phyloP scores from a whole-genome alignment of 176 grass and related monocot species.

The Oryza coarctata region DNA sequence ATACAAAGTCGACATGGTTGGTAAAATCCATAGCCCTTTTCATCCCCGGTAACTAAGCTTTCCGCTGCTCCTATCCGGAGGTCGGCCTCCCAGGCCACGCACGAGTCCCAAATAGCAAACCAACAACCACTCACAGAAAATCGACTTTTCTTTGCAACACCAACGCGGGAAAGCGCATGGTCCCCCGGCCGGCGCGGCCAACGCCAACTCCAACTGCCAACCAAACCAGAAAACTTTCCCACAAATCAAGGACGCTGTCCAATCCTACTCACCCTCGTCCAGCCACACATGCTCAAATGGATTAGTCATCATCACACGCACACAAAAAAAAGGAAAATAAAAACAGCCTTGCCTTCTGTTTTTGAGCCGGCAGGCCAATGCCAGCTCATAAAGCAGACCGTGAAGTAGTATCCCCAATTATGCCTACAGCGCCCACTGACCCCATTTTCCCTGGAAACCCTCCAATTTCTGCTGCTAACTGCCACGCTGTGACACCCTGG shows the following conservation, averaged over 20 bases:
- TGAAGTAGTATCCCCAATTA: neutral
- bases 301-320: neutral
- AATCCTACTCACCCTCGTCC: neutral
- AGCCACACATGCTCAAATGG: neutral
- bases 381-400: neutral
- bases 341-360: neutral
- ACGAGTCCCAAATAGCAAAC: conserved; percentile 3
- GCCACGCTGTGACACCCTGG: conserved; percentile 14
- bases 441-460: neutral
- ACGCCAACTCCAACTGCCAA: conserved; percentile 1
- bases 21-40: no score
- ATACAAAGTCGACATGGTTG: no score
- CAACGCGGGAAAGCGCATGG: conserved; percentile 12
- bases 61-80: no score
- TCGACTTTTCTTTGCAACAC: neutral
- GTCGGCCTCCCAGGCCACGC: no score
- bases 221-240: conserved; percentile 15
- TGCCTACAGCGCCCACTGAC: neutral
- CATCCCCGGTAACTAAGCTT: neutral
- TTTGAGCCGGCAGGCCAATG: neutral
- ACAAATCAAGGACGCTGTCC: conserved; percentile 1
- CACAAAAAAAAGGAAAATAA: neutral
- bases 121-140: conserved; percentile 3
- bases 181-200: conserved; percentile 13
- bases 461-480: neutral